Conservation (phyloP, 2,329 filamentous ascomycete genomes). For the Phialocephala sp. region DNA sequence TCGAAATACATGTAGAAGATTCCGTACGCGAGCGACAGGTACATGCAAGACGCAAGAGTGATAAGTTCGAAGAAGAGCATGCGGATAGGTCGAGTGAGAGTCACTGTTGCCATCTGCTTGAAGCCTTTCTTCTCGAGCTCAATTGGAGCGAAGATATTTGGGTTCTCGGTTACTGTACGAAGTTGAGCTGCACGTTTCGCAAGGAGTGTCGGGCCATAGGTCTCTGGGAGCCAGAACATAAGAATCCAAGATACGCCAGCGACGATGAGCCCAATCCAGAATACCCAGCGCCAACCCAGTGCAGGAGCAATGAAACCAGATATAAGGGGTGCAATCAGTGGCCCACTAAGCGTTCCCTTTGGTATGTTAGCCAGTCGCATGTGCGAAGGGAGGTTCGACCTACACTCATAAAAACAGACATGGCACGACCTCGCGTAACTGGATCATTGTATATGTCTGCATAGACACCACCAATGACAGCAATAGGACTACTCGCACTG, state of each 20-base stretch:
- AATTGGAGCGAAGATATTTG: conserved; percentile 62
- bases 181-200: conserved; percentile 62
- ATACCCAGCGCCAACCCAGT: conserved; percentile 66
- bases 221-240: conserved; percentile 69
- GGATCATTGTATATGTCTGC: conserved; percentile 69
- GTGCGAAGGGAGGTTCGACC: conserved; percentile 19
- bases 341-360: conserved; percentile 67
- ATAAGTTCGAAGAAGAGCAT: conserved; percentile 66
- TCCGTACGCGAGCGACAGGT: conserved; percentile 65
- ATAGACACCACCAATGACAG: conserved; percentile 66
- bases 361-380: background rate
- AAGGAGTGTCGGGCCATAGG: conserved; percentile 62
- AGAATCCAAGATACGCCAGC: conserved; percentile 66
- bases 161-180: conserved; percentile 61
- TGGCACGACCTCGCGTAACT: conserved; percentile 60
- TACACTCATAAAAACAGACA: conserved; percentile 69
- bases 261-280: conserved; percentile 67
- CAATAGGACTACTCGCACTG: conserved; percentile 63
- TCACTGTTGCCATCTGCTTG: conserved; percentile 56
- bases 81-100: conserved; percentile 64
- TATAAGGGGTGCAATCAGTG: conserved; percentile 64
- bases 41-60: conserved; percentile 66
- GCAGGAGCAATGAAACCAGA: conserved; percentile 63
- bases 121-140: conserved; percentile 65
- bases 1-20: conserved; percentile 71